These are phyloP conservation scores for Tieghemostelium lacteum DNA, from an alignment of 78 protist genomes.

Conservation along the genomic window DNA sequence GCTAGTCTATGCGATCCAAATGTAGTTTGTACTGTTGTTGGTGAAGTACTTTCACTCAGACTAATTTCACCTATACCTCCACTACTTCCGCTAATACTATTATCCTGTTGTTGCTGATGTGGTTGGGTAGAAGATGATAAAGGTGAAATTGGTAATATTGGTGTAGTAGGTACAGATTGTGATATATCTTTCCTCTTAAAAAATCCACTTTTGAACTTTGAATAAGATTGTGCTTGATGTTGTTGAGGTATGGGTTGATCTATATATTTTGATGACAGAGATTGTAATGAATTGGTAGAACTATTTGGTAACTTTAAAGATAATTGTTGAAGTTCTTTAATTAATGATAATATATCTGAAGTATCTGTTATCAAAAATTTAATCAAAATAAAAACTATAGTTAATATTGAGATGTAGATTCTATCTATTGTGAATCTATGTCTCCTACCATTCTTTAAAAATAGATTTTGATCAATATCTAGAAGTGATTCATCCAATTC, in stretches of 20 bases:
- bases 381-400: too few relatives aligned
- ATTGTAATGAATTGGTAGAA: not conserved
- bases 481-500: constrained; percentile 49
- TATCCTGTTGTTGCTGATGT: constrained; percentile 31
- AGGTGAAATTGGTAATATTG: not conserved
- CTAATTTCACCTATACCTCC: not conserved
- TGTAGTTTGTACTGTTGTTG: constrained; percentile 18
- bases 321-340: not conserved
- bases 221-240: not conserved
- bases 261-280: not conserved
- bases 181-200: not conserved
- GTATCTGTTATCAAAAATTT: not conserved
- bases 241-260: not conserved
- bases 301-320: not conserved
- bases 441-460: constrained; percentile 33
- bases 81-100: not conserved
- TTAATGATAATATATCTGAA: not conserved
- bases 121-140: constrained; percentile 19
- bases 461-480: constrained; percentile 63
- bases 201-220: not conserved
- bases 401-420: too few relatives aligned
- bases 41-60: not conserved
- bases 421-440: too few relatives aligned
- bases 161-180: not conserved
- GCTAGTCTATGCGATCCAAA: not conserved